Evolutionary conservation across 2,329 filamentous ascomycete species (phyloP).

Genomic region (Stylonectria norvegica): DNA sequence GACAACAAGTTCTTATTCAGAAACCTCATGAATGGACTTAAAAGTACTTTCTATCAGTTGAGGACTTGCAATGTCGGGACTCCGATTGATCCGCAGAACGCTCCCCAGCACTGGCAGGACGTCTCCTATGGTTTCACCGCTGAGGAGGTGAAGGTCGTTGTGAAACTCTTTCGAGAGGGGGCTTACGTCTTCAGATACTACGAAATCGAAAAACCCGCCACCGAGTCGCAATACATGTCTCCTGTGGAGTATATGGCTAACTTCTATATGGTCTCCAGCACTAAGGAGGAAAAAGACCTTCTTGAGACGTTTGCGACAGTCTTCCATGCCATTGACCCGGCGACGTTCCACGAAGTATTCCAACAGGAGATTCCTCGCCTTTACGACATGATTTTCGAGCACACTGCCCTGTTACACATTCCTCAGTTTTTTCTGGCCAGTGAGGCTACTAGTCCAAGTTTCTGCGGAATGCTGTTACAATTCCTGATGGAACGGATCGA

Average conservation of each 20-base stretch:
- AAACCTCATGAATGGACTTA: slow-evolving; percentile 91
- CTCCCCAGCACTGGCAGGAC: slow-evolving; percentile 88
- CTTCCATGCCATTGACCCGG: slow-evolving; percentile 97
- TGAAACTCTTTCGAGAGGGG: slow-evolving; percentile 95
- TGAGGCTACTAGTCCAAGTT: slow-evolving; percentile 94
- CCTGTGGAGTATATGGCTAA: slow-evolving; percentile 91
- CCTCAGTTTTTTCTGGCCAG: slow-evolving; percentile 99
- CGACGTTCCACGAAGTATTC: slow-evolving; percentile 98
- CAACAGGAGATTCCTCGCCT: slow-evolving; percentile 94
- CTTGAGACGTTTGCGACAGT: slow-evolving; percentile 97
- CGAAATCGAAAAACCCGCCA: slow-evolving; percentile 74
- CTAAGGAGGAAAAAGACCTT: slow-evolving; percentile 94
- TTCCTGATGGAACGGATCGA: slow-evolving; percentile 97
- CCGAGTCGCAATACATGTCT: slow-evolving; percentile 71
- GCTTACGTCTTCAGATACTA: slow-evolving; percentile 97
- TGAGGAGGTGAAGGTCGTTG: slow-evolving; percentile 93
- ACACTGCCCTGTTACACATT: slow-evolving; percentile 88
- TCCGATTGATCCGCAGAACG: slow-evolving; percentile 70
- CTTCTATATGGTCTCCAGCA: slow-evolving; percentile 89
- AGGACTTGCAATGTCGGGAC: slow-evolving; percentile 79
- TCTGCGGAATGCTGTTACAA: slow-evolving; percentile 95
- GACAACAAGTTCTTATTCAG: slow-evolving; percentile 99
- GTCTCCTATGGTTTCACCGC: slow-evolving; percentile 95
- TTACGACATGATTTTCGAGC: slow-evolving; percentile 97
- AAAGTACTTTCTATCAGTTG: slow-evolving; percentile 94